Evolutionary conservation across 176 grass and related monocot genomes (phyloP), one percentile per base, ranked within the genome.

Genomic region (Guadua angustifolia): DNA sequence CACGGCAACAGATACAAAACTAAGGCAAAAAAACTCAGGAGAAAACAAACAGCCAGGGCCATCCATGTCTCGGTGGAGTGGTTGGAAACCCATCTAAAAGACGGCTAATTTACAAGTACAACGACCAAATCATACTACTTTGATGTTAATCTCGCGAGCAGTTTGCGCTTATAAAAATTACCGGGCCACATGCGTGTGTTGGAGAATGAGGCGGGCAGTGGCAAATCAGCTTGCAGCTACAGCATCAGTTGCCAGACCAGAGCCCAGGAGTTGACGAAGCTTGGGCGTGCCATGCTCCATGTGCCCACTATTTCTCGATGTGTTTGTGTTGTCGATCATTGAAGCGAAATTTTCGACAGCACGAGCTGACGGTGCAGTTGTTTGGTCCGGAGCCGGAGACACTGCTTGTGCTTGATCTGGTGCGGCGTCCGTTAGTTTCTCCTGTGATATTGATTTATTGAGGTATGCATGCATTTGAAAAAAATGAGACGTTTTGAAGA

Each of bases 231-330:
- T 88, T 1, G 92, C 88, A 21, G 77, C 74, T 36, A 94, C 79
- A 9, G 59, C 73, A 68, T 92, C 91, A 9, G 80, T 67, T 5
- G 81, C 51, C 64, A 71, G 52, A 32, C 80, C 64, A 13, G 88
- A 79, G 79, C 87, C 83, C n/a, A 91, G 53, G 14, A 94, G 92
- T 49, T 86, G 86, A 51, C 86, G 92, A 18, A 94, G 85, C 82
- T 82, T 91, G 21, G 83, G 86, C 49, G 50, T 19, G 51, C 71
- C 83, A 36, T 77, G 72, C 3, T 85, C 77, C 45, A 39, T 10
- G 61, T 82, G 81, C 70, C 67, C 71, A 50, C 71, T 61, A 38
- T 64, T 39, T 77, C 52, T 77, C 38, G 88, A 49, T 12, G 74
- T 50, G 16, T 66, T 15, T 1, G 75, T 79, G 58, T 63, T 58